Evolutionary conservation across 1,284 basidiomycete species (phyloP), one percentile per base, ranked within the genome.

Genomic region (Austroboletus novae-zelandiae): DNA sequence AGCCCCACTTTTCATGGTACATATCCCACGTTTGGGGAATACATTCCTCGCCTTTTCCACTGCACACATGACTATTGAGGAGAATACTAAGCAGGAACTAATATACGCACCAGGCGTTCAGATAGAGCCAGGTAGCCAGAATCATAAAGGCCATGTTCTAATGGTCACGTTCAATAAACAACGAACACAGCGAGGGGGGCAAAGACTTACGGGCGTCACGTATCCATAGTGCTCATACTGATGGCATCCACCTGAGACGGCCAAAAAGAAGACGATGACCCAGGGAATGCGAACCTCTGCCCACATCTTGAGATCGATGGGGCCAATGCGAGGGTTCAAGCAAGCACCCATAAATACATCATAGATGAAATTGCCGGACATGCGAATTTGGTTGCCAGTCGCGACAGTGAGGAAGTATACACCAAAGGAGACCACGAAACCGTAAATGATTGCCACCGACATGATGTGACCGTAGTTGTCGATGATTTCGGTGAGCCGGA

Each of bases 1-100:
- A 95, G 41, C 93, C 93, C 83, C 89, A 91, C 79, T 98, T 98
- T 68, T 98, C 94, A 65, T 95, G 91, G 74, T 86, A 95, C 92
- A 98, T 97, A 66, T 98, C 94, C 96, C 96, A 98, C 10, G 96
- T 99, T 69, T 98, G 95, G 17, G 97, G 97, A 58, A 99, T 99
- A 71, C 94, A 96, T 67, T 99, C 94, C 66, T 95, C 92, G 48
- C 88, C 93, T 70, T 95, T 95, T 57, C 81, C 89, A 60, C 70
- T 73, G 49, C 17, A 44, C 17, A 44, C 17, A 8, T n/a, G 8
- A 46, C 49, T 40, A 54, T 43, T 29, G 27, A 43, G 9, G 9
- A 32, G 40, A 11, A 20, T 4, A 4, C 30, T 0, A 4, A 11
- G 18, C 13, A 30, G 29, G 18, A 5, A 18, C 9, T 7, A 43